Base-by-base conservation (phyloP, 768 basidiomycete species). In the Mycena rebaudengoi region DNA sequence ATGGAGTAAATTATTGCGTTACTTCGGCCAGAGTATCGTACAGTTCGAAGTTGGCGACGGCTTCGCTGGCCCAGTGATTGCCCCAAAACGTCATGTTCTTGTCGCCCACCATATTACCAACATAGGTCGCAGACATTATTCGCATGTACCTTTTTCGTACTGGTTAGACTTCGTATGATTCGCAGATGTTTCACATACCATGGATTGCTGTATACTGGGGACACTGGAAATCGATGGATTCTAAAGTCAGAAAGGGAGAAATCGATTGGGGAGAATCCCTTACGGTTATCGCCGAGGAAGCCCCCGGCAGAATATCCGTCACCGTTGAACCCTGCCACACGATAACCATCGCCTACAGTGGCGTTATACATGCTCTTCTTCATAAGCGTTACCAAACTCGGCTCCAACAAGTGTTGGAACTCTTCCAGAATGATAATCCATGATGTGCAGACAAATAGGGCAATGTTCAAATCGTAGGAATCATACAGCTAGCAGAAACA, bases 321-420 rank as follows among this genome's bases (percentile, higher is more conserved):
- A 4, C 68, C 71, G 50, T 76, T 66, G 26, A 76, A 62, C 5
- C 75, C 75, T 1, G 72, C 74, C 25, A 75, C 72, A 20, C 75
- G 70, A 61, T 75, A 75, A 4, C 74, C 74, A 45, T 76, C 75
- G 5, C 75, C 75, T 18, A 76, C 62, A 5, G 73, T 76, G 14
- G 75, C 72, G 55, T 76, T 75, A 52, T 74, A 76, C 75, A 76
- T 74, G 51, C 75, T 76, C 40, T 67, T 25, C 50, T 74, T 70
- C 53, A 76, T 70, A 21, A 75, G 55, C 5, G 33, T 41, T 0
- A 75, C 64, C 25, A 76, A 33, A n/a, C 54, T 45, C 12, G 73
- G 70, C 30, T 73, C 68, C 25, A 76, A 57, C 7, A 76, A 61
- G 46, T 73, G 66, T 29, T 65, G 66, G 59, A 76, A 76, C 49